A percentile compares a stretch with the other conserved stretches of the same genome.
Conservation (phyloP, 495 filamentous ascomycete genomes). For the Astrocystis sublimbata region DNA sequence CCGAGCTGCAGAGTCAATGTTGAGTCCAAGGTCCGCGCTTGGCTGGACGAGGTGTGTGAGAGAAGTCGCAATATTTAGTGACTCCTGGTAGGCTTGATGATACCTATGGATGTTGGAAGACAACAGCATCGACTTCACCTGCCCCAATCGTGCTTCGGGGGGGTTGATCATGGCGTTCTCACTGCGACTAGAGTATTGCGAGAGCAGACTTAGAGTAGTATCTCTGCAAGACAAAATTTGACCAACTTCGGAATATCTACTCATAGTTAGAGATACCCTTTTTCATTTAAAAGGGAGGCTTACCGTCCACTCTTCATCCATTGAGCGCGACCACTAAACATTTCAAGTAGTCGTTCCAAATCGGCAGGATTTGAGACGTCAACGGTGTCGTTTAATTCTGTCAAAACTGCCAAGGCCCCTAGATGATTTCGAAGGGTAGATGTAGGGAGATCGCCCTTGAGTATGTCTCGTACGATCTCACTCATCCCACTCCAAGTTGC, state of each 20-base stretch:
- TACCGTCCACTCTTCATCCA: constrained; percentile 83
- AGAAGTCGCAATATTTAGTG: constrained; percentile 77
- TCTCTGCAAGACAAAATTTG: constrained; percentile 80
- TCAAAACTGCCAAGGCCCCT: constrained; percentile 71
- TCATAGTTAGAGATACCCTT: constrained; percentile 10
- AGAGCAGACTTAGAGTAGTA: constrained; percentile 78
- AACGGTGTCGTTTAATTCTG: constrained; percentile 79
- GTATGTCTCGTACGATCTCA: constrained; percentile 60
- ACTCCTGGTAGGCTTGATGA: constrained; percentile 81
- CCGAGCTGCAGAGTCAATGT: constrained; percentile 69
- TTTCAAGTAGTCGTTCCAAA: constrained; percentile 60
- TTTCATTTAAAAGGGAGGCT: constrained; percentile 24
- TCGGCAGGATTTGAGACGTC: constrained; percentile 57
- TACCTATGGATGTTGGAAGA: constrained; percentile 73
- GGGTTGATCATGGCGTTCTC: constrained; percentile 55
- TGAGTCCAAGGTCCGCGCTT: constrained; percentile 67
- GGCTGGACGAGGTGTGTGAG: constrained; percentile 70
- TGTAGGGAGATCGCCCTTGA: constrained; percentile 55
- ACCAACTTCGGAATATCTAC: constrained; percentile 76
- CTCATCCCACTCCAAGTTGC: constrained; percentile 66
- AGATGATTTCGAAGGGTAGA: constrained; percentile 64
- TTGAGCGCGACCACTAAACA: constrained; percentile 62
- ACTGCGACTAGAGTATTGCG: constrained; percentile 63
- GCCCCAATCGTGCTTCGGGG: constrained; percentile 65
- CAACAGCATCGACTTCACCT: constrained; percentile 70